Percentiles rank a stretch among this genome's conserved stretches.
These are phyloP conservation scores for Malassezia nana DNA, from an alignment of 1,284 basidiomycete genomes.

Conservation along the genomic window DNA sequence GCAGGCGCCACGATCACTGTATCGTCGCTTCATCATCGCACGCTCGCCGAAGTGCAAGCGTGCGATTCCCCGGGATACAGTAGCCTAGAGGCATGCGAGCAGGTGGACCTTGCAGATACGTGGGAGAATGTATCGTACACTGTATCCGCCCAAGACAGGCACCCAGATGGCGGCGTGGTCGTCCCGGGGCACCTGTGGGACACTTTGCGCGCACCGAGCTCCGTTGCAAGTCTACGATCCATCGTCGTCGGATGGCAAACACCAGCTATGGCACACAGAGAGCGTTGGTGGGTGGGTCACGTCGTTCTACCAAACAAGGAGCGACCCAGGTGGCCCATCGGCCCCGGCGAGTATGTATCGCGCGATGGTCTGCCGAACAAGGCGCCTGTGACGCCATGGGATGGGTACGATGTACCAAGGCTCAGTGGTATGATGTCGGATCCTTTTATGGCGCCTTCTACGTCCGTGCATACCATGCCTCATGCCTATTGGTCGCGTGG, in stretches of 20 bases:
- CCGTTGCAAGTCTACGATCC: not conserved
- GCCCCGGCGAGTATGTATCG: conserved; percentile 1
- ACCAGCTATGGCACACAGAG: not conserved
- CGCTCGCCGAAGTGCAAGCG: not conserved
- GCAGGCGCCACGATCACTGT: not conserved
- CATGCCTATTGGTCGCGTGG: conserved; percentile 11
- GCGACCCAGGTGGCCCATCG: conserved; percentile 31
- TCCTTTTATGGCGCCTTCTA: conserved; percentile 24
- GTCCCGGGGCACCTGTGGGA: not conserved
- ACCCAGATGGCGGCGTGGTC: not conserved
- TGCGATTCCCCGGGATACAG: not conserved
- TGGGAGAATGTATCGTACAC: not conserved
- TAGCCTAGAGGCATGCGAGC: conserved; percentile 10
- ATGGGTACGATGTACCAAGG: conserved; percentile 23
- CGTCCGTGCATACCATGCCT: conserved; percentile 2
- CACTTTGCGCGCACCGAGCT: not conserved
- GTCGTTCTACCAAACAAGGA: conserved; percentile 17
- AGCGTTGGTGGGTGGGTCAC: conserved; percentile 32
- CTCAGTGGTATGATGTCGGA: conserved; percentile 32
- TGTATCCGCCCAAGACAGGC: not conserved
- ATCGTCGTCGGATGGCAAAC: not conserved
- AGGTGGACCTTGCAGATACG: not conserved
- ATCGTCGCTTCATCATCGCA: not conserved
- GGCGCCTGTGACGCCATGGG: conserved; percentile 19
- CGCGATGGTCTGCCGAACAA: conserved; percentile 20